These are phyloP conservation scores for Aspergillus funiculosus DNA, from an alignment of 495 filamentous ascomycete genomes.

Conservation along the genomic window DNA sequence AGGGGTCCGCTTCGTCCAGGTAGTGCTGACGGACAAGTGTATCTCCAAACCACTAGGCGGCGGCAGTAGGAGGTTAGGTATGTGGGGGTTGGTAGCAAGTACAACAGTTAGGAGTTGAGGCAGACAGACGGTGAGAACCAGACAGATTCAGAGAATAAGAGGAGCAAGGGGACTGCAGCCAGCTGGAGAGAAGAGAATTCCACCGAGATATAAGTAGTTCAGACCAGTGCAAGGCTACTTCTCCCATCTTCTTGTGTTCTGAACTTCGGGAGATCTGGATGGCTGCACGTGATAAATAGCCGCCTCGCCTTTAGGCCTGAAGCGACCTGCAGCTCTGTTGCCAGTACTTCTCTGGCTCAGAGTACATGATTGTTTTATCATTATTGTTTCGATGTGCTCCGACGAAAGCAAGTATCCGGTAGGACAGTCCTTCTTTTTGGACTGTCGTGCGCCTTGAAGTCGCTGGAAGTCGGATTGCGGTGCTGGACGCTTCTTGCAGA, in stretches of 20 bases:
- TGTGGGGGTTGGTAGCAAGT: not conserved
- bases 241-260: not conserved
- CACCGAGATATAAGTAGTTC: too few species aligned
- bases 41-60: not conserved
- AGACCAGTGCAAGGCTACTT: not conserved
- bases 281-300: conserved; percentile 6
- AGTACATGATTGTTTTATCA: not conserved
- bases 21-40: not conserved
- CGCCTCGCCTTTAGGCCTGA: conserved; percentile 4
- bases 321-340: not conserved
- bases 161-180: not conserved
- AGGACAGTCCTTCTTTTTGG: not conserved
- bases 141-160: not conserved
- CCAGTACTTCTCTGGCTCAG: not conserved
- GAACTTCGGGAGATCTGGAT: not conserved
- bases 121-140: not conserved
- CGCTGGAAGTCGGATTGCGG: not conserved
- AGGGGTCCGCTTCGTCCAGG: not conserved
- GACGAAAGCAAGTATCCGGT: not conserved
- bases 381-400: not conserved
- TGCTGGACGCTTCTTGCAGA: not conserved
- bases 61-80: not conserved
- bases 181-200: too few species aligned
- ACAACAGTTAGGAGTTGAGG: not conserved
- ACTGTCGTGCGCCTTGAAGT: not conserved